Evolutionary conservation across 306 rosid genomes (phyloP).

Genomic region (Alnus glutinosa): DNA sequence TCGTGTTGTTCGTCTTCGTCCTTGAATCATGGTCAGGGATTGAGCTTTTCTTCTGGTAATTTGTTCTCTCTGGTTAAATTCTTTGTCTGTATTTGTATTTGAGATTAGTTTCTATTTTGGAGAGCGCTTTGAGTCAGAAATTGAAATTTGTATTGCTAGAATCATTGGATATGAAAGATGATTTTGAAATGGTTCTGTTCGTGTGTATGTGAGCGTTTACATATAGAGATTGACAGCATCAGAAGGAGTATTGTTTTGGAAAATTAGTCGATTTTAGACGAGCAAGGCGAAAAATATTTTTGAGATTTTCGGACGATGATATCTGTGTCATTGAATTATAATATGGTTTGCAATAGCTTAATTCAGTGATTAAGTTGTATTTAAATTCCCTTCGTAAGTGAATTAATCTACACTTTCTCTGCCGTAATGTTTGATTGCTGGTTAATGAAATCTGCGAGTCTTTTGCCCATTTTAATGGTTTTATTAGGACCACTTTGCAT

Average conservation of each 20-base stretch:
- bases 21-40: conserved; percentile 25
- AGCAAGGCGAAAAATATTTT: neutral
- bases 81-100: neutral
- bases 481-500: neutral
- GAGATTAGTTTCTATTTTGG: neutral
- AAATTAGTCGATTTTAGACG: neutral
- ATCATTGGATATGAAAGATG: neutral
- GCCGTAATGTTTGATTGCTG: neutral
- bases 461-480: neutral
- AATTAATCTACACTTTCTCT: neutral
- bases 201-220: neutral
- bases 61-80: neutral
- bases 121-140: neutral
- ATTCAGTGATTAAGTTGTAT: neutral
- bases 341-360: neutral
- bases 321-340: neutral
- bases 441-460: neutral
- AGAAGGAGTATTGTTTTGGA: neutral
- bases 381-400: neutral
- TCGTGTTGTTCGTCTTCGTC: conserved; percentile 32
- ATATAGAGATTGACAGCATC: neutral
- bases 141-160: neutral
- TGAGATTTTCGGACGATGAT: neutral
- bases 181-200: neutral
- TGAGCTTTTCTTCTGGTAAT: conserved; percentile 43